These are phyloP conservation scores for Myriosclerotinia duriaeana DNA, from an alignment of 2,329 filamentous ascomycete species.

Conservation along the genomic window DNA sequence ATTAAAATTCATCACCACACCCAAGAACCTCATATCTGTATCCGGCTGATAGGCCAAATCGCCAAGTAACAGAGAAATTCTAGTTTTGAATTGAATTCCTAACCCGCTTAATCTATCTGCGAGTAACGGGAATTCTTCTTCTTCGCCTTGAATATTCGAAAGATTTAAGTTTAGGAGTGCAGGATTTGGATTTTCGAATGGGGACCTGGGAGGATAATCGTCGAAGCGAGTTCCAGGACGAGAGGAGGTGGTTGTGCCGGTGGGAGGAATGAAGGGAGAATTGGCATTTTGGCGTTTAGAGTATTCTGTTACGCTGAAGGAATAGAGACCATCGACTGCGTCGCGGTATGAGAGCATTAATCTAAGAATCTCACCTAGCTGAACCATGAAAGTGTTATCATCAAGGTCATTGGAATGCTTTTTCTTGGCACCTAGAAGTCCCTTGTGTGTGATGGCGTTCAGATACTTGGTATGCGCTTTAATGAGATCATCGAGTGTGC, in stretches of 20 bases:
- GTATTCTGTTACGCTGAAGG: constrained; percentile 92
- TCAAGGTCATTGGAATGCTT: constrained; percentile 47
- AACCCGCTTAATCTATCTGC: constrained; percentile 71
- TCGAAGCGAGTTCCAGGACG: constrained; percentile 36
- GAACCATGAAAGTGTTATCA: constrained; percentile 78
- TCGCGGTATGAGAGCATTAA: constrained; percentile 94
- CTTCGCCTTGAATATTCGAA: constrained; percentile 37
- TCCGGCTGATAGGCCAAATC: constrained; percentile 93
- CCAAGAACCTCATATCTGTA: constrained; percentile 91
- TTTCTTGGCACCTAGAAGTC: constrained; percentile 73
- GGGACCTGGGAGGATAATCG: constrained; percentile 30
- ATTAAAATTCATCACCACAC: constrained; percentile 99
- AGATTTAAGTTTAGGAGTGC: constrained; percentile 41
- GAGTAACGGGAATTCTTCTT: constrained; percentile 68
- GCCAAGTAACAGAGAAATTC: constrained; percentile 78
- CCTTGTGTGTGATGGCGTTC: constrained; percentile 92
- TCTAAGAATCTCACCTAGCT: constrained; percentile 88
- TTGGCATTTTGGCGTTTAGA: constrained; percentile 72
- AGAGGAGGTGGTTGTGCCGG: constrained; percentile 36
- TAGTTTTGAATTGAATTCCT: constrained; percentile 71
- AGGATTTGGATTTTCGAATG: constrained; percentile 30
- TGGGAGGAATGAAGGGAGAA: constrained; percentile 28
- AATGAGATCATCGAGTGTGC: constrained; percentile 93
- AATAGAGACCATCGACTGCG: constrained; percentile 89
- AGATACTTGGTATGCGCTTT: constrained; percentile 88